phyloP scores from a whole-genome alignment of 352 stramenopile genomes.

The Phytophthora pluvialis region DNA sequence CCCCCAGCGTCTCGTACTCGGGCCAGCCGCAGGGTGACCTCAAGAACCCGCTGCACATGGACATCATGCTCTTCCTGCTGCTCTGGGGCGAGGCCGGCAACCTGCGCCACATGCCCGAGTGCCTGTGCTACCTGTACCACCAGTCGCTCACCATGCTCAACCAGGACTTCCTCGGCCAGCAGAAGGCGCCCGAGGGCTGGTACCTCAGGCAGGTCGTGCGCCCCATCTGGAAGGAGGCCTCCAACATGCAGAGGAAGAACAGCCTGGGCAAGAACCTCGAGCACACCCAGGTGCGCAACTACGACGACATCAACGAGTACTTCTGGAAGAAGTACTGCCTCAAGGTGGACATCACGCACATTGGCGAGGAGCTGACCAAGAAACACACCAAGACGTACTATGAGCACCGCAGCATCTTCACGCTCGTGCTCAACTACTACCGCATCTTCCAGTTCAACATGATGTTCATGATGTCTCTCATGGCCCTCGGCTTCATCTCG shows the following conservation, averaged over 20 bases:
- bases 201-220: conserved; percentile 63
- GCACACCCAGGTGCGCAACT: conserved; percentile 76
- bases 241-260: conserved; percentile 75
- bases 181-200: conserved; percentile 55
- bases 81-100: conserved; percentile 97
- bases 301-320: conserved; percentile 86
- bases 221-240: conserved; percentile 66
- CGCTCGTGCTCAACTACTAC: conserved; percentile 78
- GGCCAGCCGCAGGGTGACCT: conserved; percentile 52
- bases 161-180: conserved; percentile 58
- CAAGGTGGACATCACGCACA: conserved; percentile 54
- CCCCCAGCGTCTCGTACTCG: conserved; percentile 43
- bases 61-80: conserved; percentile 95
- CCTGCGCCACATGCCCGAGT: conserved; percentile 96
- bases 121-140: conserved; percentile 97
- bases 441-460: conserved; percentile 87
- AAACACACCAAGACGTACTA: conserved; percentile 84
- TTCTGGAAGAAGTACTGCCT: conserved; percentile 81
- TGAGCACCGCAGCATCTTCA: conserved; percentile 80
- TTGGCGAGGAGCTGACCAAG: conserved; percentile 56
- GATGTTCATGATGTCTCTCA: conserved; percentile 72
- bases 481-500: conserved; percentile 63
- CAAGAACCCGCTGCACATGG: conserved; percentile 78
- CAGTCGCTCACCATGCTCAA: conserved; percentile 64
- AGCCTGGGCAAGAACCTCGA: conserved; percentile 66